Percentiles rank a stretch among this genome's conserved stretches.
Conservation (phyloP, 2,329 filamentous ascomycete species). For the Coniochaeta prunicola region DNA sequence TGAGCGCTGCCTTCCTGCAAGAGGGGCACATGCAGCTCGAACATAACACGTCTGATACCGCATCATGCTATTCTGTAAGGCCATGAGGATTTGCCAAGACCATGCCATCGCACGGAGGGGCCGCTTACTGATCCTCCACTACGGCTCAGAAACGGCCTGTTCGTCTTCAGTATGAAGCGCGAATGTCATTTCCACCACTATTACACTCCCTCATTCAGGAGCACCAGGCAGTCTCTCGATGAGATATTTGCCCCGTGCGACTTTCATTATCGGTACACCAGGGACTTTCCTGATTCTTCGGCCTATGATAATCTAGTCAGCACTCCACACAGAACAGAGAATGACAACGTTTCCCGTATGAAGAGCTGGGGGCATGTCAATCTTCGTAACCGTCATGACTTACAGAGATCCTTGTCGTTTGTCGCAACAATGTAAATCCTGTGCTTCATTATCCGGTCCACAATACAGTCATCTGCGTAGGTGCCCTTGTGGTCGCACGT, state of each 20-base stretch:
- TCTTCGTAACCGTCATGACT: background rate
- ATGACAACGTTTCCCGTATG: too few relatives aligned
- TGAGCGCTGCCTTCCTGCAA: background rate
- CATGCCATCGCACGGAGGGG: background rate
- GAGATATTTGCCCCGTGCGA: constrained; percentile 84
- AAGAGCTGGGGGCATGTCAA: background rate
- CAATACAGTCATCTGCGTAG: constrained; percentile 61
- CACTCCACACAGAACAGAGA: too few relatives aligned
- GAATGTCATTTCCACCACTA: background rate
- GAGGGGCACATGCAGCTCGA: background rate
- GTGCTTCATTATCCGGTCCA: constrained; percentile 66
- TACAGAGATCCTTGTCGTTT: constrained; percentile 71
- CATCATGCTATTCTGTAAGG: background rate
- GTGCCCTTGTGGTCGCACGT: constrained; percentile 87
- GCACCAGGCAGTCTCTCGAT: constrained; percentile 88
- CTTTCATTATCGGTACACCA: constrained; percentile 68
- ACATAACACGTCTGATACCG: too few relatives aligned
- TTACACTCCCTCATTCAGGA: constrained; percentile 43
- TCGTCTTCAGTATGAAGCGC: background rate
- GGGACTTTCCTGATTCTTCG: constrained; percentile 72
- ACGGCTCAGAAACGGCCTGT: background rate
- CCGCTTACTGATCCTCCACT: background rate
- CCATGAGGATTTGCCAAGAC: background rate
- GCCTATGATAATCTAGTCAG: background rate
- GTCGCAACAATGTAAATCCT: constrained; percentile 71